phyloP scores from a whole-genome alignment of 169 alveolate genomes.

The Cryptosporidium sp. region DNA sequence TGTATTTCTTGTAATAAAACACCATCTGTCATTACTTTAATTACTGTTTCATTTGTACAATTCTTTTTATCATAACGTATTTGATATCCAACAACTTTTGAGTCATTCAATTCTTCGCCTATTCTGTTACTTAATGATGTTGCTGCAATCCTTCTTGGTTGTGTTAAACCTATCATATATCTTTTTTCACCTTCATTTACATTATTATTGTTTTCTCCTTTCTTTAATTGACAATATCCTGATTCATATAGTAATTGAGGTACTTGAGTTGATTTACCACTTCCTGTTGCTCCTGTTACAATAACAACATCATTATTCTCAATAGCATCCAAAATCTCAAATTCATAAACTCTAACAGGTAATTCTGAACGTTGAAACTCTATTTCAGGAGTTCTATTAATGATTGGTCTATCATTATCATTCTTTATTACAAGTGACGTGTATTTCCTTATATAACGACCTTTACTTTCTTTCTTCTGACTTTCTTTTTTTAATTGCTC shows the following conservation, averaged over 20 bases:
- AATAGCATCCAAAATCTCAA: constrained; percentile 92
- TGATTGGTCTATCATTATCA: constrained; percentile 38
- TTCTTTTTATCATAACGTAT: constrained; percentile 83
- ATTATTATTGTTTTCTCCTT: constrained; percentile 70
- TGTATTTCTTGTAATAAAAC: constrained; percentile 95
- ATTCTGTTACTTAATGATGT: constrained; percentile 93
- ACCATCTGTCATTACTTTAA: constrained; percentile 99
- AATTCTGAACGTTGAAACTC: constrained; percentile 84
- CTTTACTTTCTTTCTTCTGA: background rate
- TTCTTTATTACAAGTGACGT: background rate
- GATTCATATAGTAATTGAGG: constrained; percentile 96
- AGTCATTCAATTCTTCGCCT: constrained; percentile 90
- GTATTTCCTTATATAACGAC: constrained; percentile 51
- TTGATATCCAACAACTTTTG: constrained; percentile 89
- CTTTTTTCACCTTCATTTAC: constrained; percentile 31
- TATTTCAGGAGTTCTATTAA: constrained; percentile 80
- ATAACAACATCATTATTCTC: constrained; percentile 91
- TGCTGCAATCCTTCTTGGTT: constrained; percentile 98
- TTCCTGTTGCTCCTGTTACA: constrained; percentile 98
- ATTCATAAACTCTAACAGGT: constrained; percentile 91
- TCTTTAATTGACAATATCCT: constrained; percentile 89
- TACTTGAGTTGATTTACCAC: constrained; percentile 98
- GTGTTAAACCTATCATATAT: constrained; percentile 91
- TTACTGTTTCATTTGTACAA: constrained; percentile 84
- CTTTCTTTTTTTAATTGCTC: constrained; percentile 18